Evolutionary conservation across 1,139 yeast species (phyloP).

Genomic region (Yamadazyma atmosphaerica): DNA sequence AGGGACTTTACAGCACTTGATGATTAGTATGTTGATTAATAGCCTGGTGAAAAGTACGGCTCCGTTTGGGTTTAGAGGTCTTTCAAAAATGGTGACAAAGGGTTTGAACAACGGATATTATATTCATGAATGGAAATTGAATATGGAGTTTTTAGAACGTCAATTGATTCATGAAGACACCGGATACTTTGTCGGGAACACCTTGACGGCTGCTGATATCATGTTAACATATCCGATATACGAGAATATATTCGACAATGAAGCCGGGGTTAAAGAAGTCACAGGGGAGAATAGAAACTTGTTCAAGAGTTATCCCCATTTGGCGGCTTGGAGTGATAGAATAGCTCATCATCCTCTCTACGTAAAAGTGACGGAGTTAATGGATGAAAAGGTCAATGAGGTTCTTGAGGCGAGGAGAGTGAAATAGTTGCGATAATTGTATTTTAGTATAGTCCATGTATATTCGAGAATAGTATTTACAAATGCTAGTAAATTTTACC

Average conservation of each 20-base stretch:
- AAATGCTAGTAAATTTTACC: no score
- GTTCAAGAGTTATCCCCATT: constrained; percentile 26
- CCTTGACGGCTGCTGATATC: constrained; percentile 61
- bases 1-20: constrained; percentile 53
- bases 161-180: constrained; percentile 38
- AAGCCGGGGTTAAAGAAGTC: constrained; percentile 33
- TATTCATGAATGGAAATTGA: constrained; percentile 39
- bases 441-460: no score
- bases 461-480: no score
- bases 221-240: constrained; percentile 47
- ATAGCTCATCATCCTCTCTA: constrained; percentile 33
- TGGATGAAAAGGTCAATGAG: constrained; percentile 29
- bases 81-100: constrained; percentile 41
- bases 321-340: constrained; percentile 39
- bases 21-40: constrained; percentile 43
- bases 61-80: constrained; percentile 47
- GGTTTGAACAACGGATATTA: constrained; percentile 45
- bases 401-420: neutral
- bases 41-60: constrained; percentile 37
- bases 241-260: constrained; percentile 45
- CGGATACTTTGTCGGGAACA: constrained; percentile 56
- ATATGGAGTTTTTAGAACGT: constrained; percentile 43
- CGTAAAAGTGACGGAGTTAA: constrained; percentile 27
- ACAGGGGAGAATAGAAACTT: constrained; percentile 36
- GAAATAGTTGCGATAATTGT: no score